Base-by-base conservation (phyloP, 2,329 filamentous ascomycete genomes). In the Ophiocordyceps polyrhachis-furcata region DNA sequence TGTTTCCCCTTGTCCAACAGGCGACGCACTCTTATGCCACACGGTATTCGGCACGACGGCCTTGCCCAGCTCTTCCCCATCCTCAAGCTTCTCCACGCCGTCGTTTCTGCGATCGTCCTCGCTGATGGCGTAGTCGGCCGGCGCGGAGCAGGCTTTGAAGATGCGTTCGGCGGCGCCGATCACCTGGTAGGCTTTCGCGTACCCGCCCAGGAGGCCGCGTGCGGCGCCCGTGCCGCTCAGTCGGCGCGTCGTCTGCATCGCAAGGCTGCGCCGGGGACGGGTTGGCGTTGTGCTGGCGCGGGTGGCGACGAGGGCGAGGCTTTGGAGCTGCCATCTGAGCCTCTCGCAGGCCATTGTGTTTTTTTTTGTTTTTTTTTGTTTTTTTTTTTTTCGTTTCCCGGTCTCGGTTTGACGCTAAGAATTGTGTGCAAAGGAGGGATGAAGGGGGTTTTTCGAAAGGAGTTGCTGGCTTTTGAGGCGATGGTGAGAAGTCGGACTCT, bases 1-100 rank as follows among this genome's bases (percentile, higher is more conserved):
- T n/a, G n/a, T n/a, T n/a, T n/a, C n/a, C n/a, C n/a, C n/a, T n/a
- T n/a, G n/a, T n/a, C n/a, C n/a, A n/a, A n/a, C n/a, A n/a, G n/a
- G n/a, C n/a, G n/a, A 20, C 35, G 45, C 67, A 91, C 86, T 76
- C 55, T 79, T 69, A 60, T 93, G 85, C 89, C 89, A 95, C 32
- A 59, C 58, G 5, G 56, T 61, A 4, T 53, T 50, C 5, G 54
- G 46, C 40, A 56, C 53, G 7, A 58, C 44, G 14, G 62, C 53
- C 4, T 51, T 48, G 15, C 89, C 88, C 43, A 96, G 60, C 60
- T 96, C 85, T 59, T 93, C 83, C 9, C 86, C 88, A 29, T 81
- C 78, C 44, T 75, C 76, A 3, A 83, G 82, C 59, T 78, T 81
- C 25, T 77, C 74, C 44, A 91, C 73, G 42, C 74, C 70, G 0